These are phyloP conservation scores for Bryoerythrophyllum caledonicum DNA, from an alignment of 225 moss, liverwort and hornwort species.

Conservation along the genomic window DNA sequence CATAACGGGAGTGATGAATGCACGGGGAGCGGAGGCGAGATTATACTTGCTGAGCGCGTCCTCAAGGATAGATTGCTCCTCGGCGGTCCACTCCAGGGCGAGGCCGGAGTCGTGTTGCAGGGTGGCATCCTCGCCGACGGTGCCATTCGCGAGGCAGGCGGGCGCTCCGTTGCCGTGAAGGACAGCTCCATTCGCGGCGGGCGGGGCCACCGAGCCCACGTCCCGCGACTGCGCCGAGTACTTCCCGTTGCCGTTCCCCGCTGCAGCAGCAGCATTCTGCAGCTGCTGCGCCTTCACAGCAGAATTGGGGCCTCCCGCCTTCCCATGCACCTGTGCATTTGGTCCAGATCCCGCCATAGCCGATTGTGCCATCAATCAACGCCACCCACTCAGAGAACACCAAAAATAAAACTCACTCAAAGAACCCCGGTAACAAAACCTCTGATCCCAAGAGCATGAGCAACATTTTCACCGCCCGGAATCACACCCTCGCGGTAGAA, in stretches of 20 bases:
- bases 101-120: constrained; percentile 35
- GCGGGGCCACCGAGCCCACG: constrained; percentile 31
- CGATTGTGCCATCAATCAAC: constrained; percentile 49
- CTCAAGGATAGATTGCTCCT: constrained; percentile 42
- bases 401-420: too few relatives aligned
- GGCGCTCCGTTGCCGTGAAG: constrained; percentile 29
- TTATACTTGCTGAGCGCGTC: constrained; percentile 40
- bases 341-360: constrained; percentile 63
- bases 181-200: constrained; percentile 29
- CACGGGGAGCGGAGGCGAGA: not conserved
- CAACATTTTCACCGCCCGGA: constrained; percentile 54
- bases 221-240: constrained; percentile 36
- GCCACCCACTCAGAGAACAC: not conserved
- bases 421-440: constrained; percentile 49
- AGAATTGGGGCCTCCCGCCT: constrained; percentile 39
- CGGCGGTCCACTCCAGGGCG: constrained; percentile 42
- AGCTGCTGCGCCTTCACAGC: constrained; percentile 45
- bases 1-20: not conserved
- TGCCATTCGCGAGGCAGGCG: constrained; percentile 28
- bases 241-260: constrained; percentile 38
- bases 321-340: constrained; percentile 36
- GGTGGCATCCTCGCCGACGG: constrained; percentile 27
- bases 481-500: constrained; percentile 21
- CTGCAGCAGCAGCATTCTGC: constrained; percentile 27
- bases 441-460: constrained; percentile 58